Evolutionary conservation across 352 stramenopile genomes (phyloP), one percentile per base, ranked within the genome.

Genomic region (Phytophthora ohioensis): DNA sequence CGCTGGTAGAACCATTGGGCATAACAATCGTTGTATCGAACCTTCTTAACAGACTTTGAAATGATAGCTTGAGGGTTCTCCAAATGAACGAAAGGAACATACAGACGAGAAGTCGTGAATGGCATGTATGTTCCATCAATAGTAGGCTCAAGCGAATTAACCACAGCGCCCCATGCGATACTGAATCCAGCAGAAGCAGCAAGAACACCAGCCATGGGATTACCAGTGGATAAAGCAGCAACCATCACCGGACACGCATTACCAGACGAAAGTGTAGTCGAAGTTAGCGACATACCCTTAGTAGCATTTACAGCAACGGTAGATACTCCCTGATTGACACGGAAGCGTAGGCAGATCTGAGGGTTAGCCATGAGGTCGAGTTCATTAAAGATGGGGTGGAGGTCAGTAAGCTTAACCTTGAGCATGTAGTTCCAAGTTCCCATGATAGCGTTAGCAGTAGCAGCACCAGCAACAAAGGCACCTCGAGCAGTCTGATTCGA

Each of bases 1-100:
- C 49, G 49, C 3, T 68, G 49, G 5, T 68, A 56, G 4, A 68
- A 61, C 60, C 38, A 61, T n/a, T 56, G 59, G 0, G 41, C 49
- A 30, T 68, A 68, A 0, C 21, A 55, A 36, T 68, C 60, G 10
- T 55, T 54, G 34, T 56, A 68, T 9, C 49, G 49, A 42, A 57
- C 36, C 34, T 49, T 66, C 36, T 61, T 61, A 0, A 61, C 54
- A 6, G 54, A 41, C 41, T 61, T 61, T 0, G 39, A 52, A 5
- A 61, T 61, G 0, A 61, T 61, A 7, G 54, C 13, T 12, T 49
- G 41, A 35, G 54, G 54, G 8, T 52, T 61, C 30, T 61, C 54
- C 0, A 51, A 35, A 39, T 60, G 38, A 5, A 60, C 53, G 8
- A 60, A 60, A 2, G 53, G 38, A 13, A 60, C 53, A 51, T 60